Conservation (phyloP, 169 alveolate genomes). For the Cryptosporidium bovis region DNA sequence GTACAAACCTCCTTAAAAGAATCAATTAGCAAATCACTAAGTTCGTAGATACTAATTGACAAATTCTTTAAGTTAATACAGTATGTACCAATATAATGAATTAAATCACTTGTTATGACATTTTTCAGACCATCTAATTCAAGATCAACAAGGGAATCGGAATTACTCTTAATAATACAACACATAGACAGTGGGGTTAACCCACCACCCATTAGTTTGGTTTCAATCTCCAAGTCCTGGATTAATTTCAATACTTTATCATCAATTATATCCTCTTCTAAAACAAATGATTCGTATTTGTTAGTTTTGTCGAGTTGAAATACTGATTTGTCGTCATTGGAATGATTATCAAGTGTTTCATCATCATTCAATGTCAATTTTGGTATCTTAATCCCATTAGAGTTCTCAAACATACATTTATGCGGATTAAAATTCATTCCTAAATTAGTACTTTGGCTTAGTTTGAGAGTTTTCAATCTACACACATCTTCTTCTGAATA, state of each 20-base stretch:
- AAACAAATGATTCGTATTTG: neutral
- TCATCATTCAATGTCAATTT: slow-evolving; percentile 14
- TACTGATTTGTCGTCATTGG: neutral
- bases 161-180: slow-evolving; percentile 30
- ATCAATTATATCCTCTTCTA: neutral
- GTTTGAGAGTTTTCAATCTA: slow-evolving; percentile 25
- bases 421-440: neutral
- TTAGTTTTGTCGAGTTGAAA: neutral
- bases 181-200: slow-evolving; percentile 63
- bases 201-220: slow-evolving; percentile 60
- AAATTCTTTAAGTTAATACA: slow-evolving; percentile 3
- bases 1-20: slow-evolving; percentile 21
- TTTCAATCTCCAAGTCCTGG: neutral
- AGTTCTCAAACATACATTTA: neutral
- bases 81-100: slow-evolving; percentile 19
- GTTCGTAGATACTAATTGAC: slow-evolving; percentile 26
- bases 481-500: slow-evolving; percentile 5
- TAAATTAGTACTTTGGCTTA: slow-evolving; percentile 52
- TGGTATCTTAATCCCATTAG: slow-evolving; percentile 15
- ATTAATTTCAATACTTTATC: slow-evolving; percentile 12
- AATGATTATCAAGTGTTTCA: neutral
- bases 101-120: slow-evolving; percentile 58
- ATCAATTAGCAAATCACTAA: slow-evolving; percentile 12
- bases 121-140: slow-evolving; percentile 65
- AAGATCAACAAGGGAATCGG: neutral